Conservation (phyloP, 1,284 basidiomycete genomes). For the Neonothopanus nambi region DNA sequence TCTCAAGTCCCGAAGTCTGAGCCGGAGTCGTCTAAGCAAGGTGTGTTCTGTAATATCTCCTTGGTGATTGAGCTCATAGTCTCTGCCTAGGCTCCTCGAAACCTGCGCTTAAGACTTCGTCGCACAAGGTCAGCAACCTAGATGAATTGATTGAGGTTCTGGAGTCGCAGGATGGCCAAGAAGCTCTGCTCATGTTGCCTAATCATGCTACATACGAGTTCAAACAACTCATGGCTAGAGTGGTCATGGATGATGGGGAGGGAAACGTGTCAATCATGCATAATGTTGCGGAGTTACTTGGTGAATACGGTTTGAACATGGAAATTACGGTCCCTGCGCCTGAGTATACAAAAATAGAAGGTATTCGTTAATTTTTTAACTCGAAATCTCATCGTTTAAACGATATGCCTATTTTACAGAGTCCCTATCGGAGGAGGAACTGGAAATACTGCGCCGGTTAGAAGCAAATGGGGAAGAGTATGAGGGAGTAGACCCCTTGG, state of each 20-base stretch:
- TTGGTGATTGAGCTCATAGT: too few species aligned
- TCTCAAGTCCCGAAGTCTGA: not conserved
- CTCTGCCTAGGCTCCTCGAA: not conserved
- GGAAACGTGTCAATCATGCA: constrained; percentile 8
- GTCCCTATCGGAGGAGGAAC: not conserved
- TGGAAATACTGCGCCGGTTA: not conserved
- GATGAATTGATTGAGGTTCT: constrained; percentile 11
- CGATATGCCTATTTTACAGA: not conserved
- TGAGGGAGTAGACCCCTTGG: not conserved
- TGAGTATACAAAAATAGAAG: not conserved
- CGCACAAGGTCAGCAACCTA: not conserved
- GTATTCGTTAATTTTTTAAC: not conserved
- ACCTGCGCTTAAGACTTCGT: not conserved
- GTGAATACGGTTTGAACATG: constrained; percentile 1
- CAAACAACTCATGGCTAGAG: constrained; percentile 6
- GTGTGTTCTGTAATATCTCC: not conserved
- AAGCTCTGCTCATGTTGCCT: not conserved
- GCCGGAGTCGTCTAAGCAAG: not conserved
- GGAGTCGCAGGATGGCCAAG: constrained; percentile 2
- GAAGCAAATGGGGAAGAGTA: not conserved
- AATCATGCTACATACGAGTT: constrained; percentile 1
- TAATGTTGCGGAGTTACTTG: constrained; percentile 7
- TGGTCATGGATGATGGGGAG: constrained; percentile 8
- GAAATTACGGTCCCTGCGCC: not conserved
- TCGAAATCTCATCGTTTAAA: not conserved